These are phyloP conservation scores for Beauveria sp. DNA, from an alignment of 2,329 filamentous ascomycete genomes.

Conservation along the genomic window DNA sequence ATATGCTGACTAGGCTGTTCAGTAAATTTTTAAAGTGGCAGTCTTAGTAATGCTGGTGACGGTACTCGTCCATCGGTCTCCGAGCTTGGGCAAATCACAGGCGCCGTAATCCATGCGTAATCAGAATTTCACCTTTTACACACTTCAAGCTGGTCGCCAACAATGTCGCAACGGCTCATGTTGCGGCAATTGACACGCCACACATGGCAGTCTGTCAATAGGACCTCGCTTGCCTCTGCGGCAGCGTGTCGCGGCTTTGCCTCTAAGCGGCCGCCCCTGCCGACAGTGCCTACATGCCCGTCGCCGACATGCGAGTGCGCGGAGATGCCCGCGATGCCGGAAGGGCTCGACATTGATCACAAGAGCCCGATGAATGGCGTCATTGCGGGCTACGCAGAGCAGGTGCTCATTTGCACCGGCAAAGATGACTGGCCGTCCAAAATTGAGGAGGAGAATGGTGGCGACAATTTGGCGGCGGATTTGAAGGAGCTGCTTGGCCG, in stretches of 20 bases:
- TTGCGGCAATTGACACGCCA: constrained; percentile 5
- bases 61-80: constrained; percentile 9
- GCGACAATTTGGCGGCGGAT: constrained; percentile 59
- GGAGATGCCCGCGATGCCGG: constrained; percentile 54
- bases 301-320: constrained; percentile 69
- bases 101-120: constrained; percentile 8
- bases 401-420: constrained; percentile 78
- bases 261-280: constrained; percentile 26
- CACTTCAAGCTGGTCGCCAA: background rate
- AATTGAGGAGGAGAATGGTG: constrained; percentile 73
- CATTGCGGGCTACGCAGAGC: constrained; percentile 71
- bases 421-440: constrained; percentile 69
- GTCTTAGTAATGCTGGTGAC: constrained; percentile 9
- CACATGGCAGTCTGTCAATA: background rate
- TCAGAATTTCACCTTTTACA: background rate
- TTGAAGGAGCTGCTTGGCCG: constrained; percentile 63
- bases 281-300: constrained; percentile 55
- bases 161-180: constrained; percentile 6
- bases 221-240: background rate
- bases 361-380: constrained; percentile 63
- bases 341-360: constrained; percentile 67
- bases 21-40: background rate
- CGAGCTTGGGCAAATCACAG: constrained; percentile 10
- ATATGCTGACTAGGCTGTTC: background rate
- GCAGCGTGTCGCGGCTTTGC: constrained; percentile 3